Evolutionary conservation across 495 filamentous ascomycete species (phyloP), one percentile per base, ranked within the genome.

Genomic region (Xylaria grammica): DNA sequence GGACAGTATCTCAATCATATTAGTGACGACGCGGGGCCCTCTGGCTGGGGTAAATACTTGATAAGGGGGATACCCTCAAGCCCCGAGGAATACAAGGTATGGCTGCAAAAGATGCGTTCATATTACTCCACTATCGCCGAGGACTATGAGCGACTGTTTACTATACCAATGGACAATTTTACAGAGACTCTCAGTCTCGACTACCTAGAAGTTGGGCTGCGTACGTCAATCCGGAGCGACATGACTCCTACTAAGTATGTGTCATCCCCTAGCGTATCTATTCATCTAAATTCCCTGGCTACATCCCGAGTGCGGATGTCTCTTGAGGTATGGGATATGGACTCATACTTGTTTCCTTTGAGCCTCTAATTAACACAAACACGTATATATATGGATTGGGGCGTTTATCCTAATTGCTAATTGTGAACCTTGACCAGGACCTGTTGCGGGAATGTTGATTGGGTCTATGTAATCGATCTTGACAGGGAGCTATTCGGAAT

Each of bases 401-500:
- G n/a, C 13, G 11, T 7, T 11, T 32, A 34, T 32, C 1, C 17
- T 19, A 32, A 0, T 4, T 4, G 11, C 49, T 52, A 10, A 52
- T 29, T 20, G 2, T 20, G 17, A 8, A 32, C 2, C 2, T 52
- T 26, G 1, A 20, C 10, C 9, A 52, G 49, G 49, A 11, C 5
- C 9, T 8, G 11, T 52, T 0, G 4, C n/a, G n/a, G n/a, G 11
- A 19, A 7, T 3, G 3, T 26, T 40, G 7, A 27, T 7, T 40
- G 36, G 53, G 15, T 29, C 22, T 44, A 56, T 9, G 22, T 44
- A 4, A 26, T 56, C 53, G 53, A 56, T 15, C 53, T 56, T 29
- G 53, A 56, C 22, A 42, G 36, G n/a, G 53, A 56, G 53, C n/a
- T 56, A 42, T 56, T 56, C 22, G 53, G 22, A 56, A 42, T 56